These are phyloP conservation scores for Trichoderma virens DNA, from an alignment of 495 filamentous ascomycete species.

Conservation along the genomic window DNA sequence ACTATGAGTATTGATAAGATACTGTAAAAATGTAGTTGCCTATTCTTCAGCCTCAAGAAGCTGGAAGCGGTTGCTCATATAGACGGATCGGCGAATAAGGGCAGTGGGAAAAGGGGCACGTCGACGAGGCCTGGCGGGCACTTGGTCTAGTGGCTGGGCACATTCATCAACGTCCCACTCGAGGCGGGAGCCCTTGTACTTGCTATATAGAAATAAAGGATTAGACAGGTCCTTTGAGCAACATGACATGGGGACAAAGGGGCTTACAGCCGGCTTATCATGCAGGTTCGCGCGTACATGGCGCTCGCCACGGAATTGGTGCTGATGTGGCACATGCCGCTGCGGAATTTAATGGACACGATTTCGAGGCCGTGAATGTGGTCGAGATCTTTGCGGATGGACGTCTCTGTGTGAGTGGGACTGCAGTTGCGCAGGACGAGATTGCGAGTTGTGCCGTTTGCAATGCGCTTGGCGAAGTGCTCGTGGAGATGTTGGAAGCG, in stretches of 20 bases:
- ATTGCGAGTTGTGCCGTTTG: conserved; percentile 69
- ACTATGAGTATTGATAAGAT: no score
- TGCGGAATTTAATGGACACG: conserved; percentile 54
- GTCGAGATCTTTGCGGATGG: conserved; percentile 66
- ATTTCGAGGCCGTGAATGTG: conserved; percentile 76
- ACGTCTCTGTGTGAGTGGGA: conserved; percentile 51
- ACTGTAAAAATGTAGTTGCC: no score
- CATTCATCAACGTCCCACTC: conserved; percentile 72
- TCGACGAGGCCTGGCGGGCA: conserved; percentile 13
- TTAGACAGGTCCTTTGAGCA: no score
- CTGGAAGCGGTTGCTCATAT: conserved; percentile 54
- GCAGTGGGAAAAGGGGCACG: conserved; percentile 10
- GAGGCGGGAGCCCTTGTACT: conserved; percentile 69
- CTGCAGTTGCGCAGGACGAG: conserved; percentile 55
- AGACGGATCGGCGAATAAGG: background rate
- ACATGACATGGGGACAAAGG: no score
- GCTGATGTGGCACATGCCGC: conserved; percentile 53
- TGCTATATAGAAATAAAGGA: conserved; percentile 19
- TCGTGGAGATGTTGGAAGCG: conserved; percentile 40
- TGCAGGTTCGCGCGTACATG: conserved; percentile 65
- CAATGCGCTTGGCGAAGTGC: conserved; percentile 60
- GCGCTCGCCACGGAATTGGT: conserved; percentile 75
- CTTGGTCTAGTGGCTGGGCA: conserved; percentile 42
- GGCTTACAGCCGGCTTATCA: conserved; percentile 59
- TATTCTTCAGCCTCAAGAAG: conserved; percentile 38